Percentiles rank a stretch among this genome's conserved stretches.
phyloP scores from a whole-genome alignment of 345 rosid genomes.

The Orychophragmus violaceus region DNA sequence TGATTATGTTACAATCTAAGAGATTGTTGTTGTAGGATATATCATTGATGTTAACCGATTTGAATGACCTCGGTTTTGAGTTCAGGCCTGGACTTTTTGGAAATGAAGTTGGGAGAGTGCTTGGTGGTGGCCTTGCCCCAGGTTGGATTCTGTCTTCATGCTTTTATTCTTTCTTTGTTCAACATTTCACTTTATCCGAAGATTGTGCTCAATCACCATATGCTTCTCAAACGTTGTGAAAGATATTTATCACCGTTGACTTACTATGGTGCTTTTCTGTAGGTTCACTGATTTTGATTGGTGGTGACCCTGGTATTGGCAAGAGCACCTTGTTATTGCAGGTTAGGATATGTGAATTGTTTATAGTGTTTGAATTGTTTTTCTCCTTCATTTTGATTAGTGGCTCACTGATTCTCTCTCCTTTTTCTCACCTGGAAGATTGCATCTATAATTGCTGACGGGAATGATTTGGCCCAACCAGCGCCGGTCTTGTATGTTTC shows the following conservation, averaged over 20 bases:
- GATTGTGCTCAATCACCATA: not conserved
- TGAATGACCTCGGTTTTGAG: not conserved
- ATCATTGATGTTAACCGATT: not conserved
- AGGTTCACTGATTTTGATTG: conserved; percentile 86
- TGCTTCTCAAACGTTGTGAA: not conserved
- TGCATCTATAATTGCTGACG: conserved; percentile 68
- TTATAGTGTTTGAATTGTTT: not conserved
- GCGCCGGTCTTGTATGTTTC: conserved; percentile 84
- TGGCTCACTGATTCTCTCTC: conserved; percentile 10
- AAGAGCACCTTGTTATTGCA: conserved; percentile 91
- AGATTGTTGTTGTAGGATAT: not conserved
- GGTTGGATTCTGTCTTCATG: conserved; percentile 38
- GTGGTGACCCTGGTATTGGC: conserved; percentile 98
- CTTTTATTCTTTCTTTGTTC: not conserved
- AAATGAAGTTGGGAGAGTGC: conserved; percentile 77
- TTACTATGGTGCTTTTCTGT: conserved; percentile 9
- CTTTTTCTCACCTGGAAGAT: conserved; percentile 43
- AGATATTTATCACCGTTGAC: not conserved
- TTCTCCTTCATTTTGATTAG: not conserved
- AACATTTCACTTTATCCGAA: not conserved
- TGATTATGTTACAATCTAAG: not conserved
- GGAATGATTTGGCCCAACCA: conserved; percentile 39
- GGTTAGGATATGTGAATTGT: conserved; percentile 35
- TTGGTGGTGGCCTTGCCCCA: conserved; percentile 98
- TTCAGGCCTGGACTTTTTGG: conserved; percentile 73